Evolutionary conservation across 192 early-diverging fungal genomes (phyloP), one percentile per base, ranked within the genome.

Genomic region (Coemansia brasiliensis): DNA sequence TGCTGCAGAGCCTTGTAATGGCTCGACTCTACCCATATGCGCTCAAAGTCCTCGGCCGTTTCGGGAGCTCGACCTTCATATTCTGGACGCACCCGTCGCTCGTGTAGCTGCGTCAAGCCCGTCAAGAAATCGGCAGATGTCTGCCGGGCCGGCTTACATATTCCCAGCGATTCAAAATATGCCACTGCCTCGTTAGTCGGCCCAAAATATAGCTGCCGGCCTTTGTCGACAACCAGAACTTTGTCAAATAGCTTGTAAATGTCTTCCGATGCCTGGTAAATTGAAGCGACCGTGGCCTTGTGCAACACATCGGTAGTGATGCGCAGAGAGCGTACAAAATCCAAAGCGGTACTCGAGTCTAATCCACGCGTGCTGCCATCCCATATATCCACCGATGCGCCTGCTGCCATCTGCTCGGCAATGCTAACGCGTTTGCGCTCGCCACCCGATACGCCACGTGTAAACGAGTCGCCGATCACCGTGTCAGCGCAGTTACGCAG

Each of bases 191-290:
- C 39, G 46, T 61, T 65, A 5, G 62, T 73, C 20, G 86, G 88
- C 3, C 88, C 88, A 78, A 86, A 88, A 67, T 83, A 90, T 54
- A 88, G 76, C 54, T 83, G 83, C 25, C 80, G 80, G 55, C 88
- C 88, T 21, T 86, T 76, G 51, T 87, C 85, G 3, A 90, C 53
- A 15, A 90, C 76, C 52, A 88, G 63, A 8, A 85, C 80, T 74
- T 87, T 79, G 72, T 90, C 87, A 65, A 90, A 90, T 18, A 90
- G 65, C 26, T 82, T 67, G 66, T 83, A 90, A 48, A 92, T 90
- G 77, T 81, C 87, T 61, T 94, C 89, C 6, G 87, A 87, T 6
- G 88, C 85, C 74, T 89, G 86, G 70, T 83, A 84, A n/a, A 86
- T 67, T 4, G 81, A 79, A n/a, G 72, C 81, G 20, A 83, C 61